Evolutionary conservation across 164 flowering plant genomes (phyloP).

Genomic region (Malania oleifera): DNA sequence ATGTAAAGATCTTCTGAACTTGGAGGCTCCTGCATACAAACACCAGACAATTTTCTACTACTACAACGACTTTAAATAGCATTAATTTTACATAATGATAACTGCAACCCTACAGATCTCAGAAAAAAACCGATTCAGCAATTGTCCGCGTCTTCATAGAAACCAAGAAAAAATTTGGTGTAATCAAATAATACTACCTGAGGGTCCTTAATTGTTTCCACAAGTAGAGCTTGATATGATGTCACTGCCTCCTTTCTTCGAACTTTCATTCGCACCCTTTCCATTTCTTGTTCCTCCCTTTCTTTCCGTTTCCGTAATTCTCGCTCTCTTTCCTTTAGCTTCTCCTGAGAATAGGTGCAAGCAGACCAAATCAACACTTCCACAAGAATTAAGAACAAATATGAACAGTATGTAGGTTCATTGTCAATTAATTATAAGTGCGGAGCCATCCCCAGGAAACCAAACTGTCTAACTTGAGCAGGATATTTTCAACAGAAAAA

Average conservation of each 20-base stretch:
- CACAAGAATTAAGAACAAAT: background rate
- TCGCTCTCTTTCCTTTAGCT: conserved; percentile 89
- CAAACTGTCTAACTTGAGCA: no score
- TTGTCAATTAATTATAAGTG: background rate
- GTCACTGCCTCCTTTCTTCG: conserved; percentile 86
- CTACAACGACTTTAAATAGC: no score
- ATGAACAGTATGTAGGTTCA: background rate
- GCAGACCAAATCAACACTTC: background rate
- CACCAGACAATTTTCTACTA: no score
- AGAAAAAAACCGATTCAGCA: no score
- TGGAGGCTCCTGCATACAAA: no score
- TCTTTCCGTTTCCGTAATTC: conserved; percentile 86
- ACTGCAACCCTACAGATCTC: no score
- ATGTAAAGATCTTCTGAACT: no score
- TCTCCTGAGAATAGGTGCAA: conserved; percentile 51
- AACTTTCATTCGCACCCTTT: conserved; percentile 81
- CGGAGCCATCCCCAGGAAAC: no score
- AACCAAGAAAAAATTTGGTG: no score
- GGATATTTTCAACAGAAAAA: no score
- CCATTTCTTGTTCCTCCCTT: conserved; percentile 97
- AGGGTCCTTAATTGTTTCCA: conserved; percentile 88
- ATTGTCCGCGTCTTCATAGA: no score
- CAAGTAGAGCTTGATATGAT: conserved; percentile 92
- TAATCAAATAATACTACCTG: conserved; percentile 41
- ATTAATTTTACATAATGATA: no score